phyloP scores from a whole-genome alignment of 176 grass and related monocot species.

The Juncus inflexus region DNA sequence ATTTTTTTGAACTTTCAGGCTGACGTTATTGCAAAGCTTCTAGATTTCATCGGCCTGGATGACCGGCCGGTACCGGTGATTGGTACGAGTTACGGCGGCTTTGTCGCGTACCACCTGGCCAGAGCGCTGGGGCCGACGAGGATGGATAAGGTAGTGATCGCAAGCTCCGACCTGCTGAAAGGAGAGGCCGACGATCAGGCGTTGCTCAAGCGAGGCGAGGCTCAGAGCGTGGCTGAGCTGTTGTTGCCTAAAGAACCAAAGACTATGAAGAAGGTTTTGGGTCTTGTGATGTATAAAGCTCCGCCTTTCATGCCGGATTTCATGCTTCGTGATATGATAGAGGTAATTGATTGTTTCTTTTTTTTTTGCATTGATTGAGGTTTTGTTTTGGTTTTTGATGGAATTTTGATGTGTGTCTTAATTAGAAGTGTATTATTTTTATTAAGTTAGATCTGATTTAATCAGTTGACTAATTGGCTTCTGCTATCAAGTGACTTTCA shows the following conservation, averaged over 20 bases:
- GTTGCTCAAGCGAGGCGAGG: slow-evolving; percentile 37
- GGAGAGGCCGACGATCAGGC: slow-evolving; percentile 44
- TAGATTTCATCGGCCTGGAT: slow-evolving; percentile 32
- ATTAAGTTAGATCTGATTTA: background rate
- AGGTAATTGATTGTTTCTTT: slow-evolving; percentile 18
- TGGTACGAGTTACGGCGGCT: slow-evolving; percentile 86
- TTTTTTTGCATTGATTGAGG: background rate
- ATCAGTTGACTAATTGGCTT: too few relatives aligned
- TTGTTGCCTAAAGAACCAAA: slow-evolving; percentile 43
- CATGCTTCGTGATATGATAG: slow-evolving; percentile 35
- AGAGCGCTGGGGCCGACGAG: slow-evolving; percentile 30
- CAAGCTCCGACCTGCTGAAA: slow-evolving; percentile 76
- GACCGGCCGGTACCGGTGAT: slow-evolving; percentile 38
- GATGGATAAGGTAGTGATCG: slow-evolving; percentile 55
- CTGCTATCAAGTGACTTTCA: too few relatives aligned
- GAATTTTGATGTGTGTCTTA: background rate
- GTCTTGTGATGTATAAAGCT: slow-evolving; percentile 35
- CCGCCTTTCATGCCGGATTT: slow-evolving; percentile 54
- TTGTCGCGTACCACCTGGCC: slow-evolving; percentile 71
- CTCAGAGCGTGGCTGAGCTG: slow-evolving; percentile 25
- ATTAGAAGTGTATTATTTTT: background rate
- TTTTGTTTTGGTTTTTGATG: background rate
- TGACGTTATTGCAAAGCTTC: slow-evolving; percentile 39
- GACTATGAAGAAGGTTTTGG: slow-evolving; percentile 28
- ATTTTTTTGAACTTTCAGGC: slow-evolving; percentile 32